These are phyloP conservation scores for Populus hybrid DNA, from an alignment of 441 rosid species.

Conservation along the genomic window DNA sequence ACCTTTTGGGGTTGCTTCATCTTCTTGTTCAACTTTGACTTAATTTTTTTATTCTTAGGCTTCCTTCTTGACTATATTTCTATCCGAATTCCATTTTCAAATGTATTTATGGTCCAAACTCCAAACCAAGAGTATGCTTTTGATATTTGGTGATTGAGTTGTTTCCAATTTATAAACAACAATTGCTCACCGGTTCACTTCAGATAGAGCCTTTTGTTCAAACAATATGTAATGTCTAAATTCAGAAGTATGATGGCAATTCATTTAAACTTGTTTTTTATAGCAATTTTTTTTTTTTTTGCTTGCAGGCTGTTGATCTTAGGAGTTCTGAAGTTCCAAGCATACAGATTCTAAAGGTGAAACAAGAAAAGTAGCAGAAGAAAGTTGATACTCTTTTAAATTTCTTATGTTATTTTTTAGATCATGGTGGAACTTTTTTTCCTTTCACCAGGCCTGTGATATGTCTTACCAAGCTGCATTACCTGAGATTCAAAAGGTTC, in stretches of 20 bases:
- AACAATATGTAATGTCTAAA: background rate
- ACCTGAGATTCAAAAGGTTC: constrained; percentile 69
- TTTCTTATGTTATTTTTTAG: background rate
- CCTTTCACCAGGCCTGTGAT: constrained; percentile 38
- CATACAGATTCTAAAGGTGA: constrained; percentile 52
- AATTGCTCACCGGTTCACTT: background rate
- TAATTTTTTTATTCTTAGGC: too few species aligned
- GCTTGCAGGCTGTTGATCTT: constrained; percentile 80
- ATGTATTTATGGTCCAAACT: background rate
- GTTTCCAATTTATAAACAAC: background rate
- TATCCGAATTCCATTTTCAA: background rate
- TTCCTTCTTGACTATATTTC: background rate
- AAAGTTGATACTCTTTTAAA: background rate
- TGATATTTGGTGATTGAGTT: background rate
- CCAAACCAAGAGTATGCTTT: background rate
- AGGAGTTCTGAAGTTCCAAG: constrained; percentile 50
- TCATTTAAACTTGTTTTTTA: background rate
- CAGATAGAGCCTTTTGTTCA: background rate
- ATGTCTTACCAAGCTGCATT: constrained; percentile 59
- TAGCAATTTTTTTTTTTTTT: background rate
- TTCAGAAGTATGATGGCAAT: background rate
- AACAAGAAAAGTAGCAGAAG: constrained; percentile 6
- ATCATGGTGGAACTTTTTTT: constrained; percentile 10
- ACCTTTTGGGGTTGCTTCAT: background rate
- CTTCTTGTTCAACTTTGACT: background rate